Evolutionary conservation across 768 basidiomycete species (phyloP).

Genomic region (Suillus luteus): DNA sequence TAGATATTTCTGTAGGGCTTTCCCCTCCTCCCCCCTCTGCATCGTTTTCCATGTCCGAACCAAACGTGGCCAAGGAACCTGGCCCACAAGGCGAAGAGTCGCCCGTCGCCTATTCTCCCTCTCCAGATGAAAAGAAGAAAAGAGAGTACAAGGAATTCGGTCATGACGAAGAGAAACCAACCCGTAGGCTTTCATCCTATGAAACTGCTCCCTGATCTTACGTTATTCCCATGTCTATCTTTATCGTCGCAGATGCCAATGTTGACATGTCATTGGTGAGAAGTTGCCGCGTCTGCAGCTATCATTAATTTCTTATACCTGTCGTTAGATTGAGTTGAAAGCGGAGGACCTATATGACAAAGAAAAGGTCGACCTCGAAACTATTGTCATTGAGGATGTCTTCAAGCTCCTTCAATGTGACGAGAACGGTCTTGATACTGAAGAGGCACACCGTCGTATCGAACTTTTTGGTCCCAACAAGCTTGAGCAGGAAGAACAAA

Average conservation of each 20-base stretch:
- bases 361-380: conserved; percentile 99
- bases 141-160: conserved; percentile 88
- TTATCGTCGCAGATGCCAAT: conserved; percentile 62
- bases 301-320: background rate
- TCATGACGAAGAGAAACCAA: conserved; percentile 67
- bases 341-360: conserved; percentile 96
- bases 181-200: conserved; percentile 50
- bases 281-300: conserved; percentile 15
- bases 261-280: conserved; percentile 82
- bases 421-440: conserved; percentile 71
- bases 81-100: conserved; percentile 56
- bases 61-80: conserved; percentile 66
- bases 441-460: conserved; percentile 81
- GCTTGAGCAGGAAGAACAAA: conserved; percentile 88
- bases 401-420: conserved; percentile 93
- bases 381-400: conserved; percentile 94
- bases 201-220: background rate
- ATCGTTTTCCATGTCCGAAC: conserved; percentile 31
- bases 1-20: conserved; percentile 35
- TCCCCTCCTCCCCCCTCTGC: conserved; percentile 8
- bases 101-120: conserved; percentile 28
- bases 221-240: conserved; percentile 7
- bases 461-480: conserved; percentile 97
- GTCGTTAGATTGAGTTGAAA: conserved; percentile 76
- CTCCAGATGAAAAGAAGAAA: conserved; percentile 51